Conservation (phyloP, 306 rosid species). For the Cucurbita maxima region DNA sequence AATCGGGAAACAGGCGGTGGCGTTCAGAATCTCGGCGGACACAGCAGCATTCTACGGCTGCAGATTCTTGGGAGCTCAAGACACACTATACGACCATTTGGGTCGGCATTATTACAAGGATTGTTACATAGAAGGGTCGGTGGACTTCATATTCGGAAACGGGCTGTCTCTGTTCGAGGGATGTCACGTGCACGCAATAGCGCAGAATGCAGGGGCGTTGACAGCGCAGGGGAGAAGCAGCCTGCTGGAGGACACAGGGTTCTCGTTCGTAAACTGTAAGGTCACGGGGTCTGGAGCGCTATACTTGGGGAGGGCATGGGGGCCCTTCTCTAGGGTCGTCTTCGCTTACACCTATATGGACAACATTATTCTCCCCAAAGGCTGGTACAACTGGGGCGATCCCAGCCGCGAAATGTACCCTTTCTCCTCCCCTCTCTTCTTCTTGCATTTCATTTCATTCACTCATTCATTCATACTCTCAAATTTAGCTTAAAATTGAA, state of each 20-base stretch:
- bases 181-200: conserved; percentile 94
- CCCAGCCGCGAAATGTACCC: conserved; percentile 76
- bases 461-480: too few relatives aligned
- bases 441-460: too few relatives aligned
- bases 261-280: conserved; percentile 87
- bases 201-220: conserved; percentile 54
- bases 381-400: conserved; percentile 99
- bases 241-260: conserved; percentile 75
- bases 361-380: conserved; percentile 86
- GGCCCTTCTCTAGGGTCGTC: conserved; percentile 85
- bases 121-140: conserved; percentile 95
- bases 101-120: conserved; percentile 93
- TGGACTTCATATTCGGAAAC: conserved; percentile 96
- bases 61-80: conserved; percentile 85
- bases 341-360: conserved; percentile 90
- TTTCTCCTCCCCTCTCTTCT: background rate
- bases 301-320: conserved; percentile 97
- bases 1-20: conserved; percentile 77
- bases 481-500: too few relatives aligned
- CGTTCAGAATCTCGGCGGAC: conserved; percentile 85
- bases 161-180: conserved; percentile 78
- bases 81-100: conserved; percentile 75
- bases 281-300: conserved; percentile 97
- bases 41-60: conserved; percentile 67
- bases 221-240: conserved; percentile 90